phyloP scores from a whole-genome alignment of 2,329 filamentous ascomycete species.

The Corinectria fuckeliana region DNA sequence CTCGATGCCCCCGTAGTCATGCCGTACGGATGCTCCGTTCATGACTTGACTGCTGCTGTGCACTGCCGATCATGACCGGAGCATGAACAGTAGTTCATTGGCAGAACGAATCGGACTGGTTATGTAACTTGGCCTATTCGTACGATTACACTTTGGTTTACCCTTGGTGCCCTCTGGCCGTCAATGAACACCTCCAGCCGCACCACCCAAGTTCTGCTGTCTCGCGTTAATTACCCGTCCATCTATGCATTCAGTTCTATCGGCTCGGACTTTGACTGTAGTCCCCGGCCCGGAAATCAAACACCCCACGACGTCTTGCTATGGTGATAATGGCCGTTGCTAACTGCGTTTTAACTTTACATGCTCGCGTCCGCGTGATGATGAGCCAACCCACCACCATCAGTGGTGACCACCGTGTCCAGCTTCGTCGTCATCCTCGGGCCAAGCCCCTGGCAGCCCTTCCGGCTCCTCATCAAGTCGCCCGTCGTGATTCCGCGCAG shows the following conservation, averaged over 20 bases:
- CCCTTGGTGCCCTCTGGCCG: background rate
- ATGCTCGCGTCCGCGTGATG: background rate
- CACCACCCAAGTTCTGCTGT: constrained; percentile 9
- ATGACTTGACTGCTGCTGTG: too few relatives aligned
- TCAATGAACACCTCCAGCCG: constrained; percentile 1
- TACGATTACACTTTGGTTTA: constrained; percentile 2
- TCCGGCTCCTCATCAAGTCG: constrained; percentile 18
- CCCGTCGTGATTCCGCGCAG: constrained; percentile 12
- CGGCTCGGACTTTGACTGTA: constrained; percentile 1
- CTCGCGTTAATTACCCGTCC: constrained; percentile 10
- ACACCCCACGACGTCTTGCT: constrained; percentile 5
- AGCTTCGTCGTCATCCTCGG: constrained; percentile 33
- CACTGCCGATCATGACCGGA: background rate
- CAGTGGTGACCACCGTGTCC: constrained; percentile 15
- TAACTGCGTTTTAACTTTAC: constrained; percentile 4
- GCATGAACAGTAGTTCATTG: background rate
- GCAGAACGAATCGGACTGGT: background rate
- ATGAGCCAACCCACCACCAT: constrained; percentile 5
- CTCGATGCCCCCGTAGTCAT: constrained; percentile 25
- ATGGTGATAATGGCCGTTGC: constrained; percentile 2
- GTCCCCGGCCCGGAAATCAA: constrained; percentile 1
- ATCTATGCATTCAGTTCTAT: background rate
- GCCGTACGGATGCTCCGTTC: too few relatives aligned
- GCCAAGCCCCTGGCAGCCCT: constrained; percentile 45
- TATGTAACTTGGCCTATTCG: too few relatives aligned